These are phyloP conservation scores for Lyophyllum decastes DNA, from an alignment of 768 basidiomycete genomes.

Conservation along the genomic window DNA sequence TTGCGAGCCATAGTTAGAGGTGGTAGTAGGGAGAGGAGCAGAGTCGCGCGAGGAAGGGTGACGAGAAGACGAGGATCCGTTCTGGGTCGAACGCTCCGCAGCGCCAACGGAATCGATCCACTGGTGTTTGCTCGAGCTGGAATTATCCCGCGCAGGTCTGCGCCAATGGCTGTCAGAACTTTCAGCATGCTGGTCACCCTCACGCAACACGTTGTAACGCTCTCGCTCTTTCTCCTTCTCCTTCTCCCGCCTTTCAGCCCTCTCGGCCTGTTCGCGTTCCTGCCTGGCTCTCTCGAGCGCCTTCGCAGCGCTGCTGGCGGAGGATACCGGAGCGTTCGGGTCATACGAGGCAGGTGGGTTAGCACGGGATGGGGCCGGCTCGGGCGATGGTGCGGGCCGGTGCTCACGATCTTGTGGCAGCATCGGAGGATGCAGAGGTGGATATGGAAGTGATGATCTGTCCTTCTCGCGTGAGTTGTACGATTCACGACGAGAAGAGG, in stretches of 20 bases:
- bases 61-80: slow-evolving; percentile 6
- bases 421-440: slow-evolving; percentile 6
- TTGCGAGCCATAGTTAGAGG: slow-evolving; percentile 13
- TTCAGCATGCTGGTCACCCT: slow-evolving; percentile 3
- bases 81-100: background rate
- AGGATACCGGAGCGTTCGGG: slow-evolving; percentile 34
- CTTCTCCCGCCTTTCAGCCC: slow-evolving; percentile 16
- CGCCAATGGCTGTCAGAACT: slow-evolving; percentile 1
- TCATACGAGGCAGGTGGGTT: slow-evolving; percentile 13
- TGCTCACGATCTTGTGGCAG: slow-evolving; percentile 15
- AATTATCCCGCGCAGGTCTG: background rate
- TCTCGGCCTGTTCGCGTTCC: slow-evolving; percentile 30
- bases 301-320: slow-evolving; percentile 56
- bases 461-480: slow-evolving; percentile 11
- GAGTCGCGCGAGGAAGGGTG: slow-evolving; percentile 11
- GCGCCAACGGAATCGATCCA: background rate
- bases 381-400: background rate
- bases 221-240: slow-evolving; percentile 16
- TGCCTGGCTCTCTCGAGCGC: slow-evolving; percentile 43
- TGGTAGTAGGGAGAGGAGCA: background rate
- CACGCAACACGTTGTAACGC: slow-evolving; percentile 4
- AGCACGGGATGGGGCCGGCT: slow-evolving; percentile 5
- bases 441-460: slow-evolving; percentile 20
- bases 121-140: slow-evolving; percentile 3
- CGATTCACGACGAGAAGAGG: slow-evolving; percentile 20